Conservation (phyloP, 352 stramenopile species). For the Phytopythium montanum region DNA sequence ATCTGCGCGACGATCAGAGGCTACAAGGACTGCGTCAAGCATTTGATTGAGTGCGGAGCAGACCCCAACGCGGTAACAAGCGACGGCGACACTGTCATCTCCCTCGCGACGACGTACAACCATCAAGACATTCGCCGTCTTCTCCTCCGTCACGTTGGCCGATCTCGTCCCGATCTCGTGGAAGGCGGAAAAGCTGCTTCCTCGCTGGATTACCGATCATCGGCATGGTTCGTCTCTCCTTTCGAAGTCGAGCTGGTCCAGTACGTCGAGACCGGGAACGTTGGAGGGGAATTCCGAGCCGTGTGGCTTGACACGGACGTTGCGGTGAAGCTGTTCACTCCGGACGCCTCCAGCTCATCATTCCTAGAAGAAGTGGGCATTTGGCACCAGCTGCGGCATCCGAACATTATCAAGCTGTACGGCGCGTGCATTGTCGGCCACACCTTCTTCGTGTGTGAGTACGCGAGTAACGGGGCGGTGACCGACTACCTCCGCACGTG, state of each 20-base stretch:
- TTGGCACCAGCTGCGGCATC: constrained; percentile 7
- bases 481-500: not conserved
- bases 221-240: not conserved
- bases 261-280: not conserved
- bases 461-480: not conserved
- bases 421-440: not conserved
- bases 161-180: not conserved
- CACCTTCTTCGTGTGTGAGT: constrained; percentile 9
- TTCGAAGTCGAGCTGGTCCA: not conserved
- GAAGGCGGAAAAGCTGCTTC: not conserved
- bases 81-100: not conserved
- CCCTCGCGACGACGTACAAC: not conserved
- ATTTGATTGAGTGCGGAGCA: not conserved
- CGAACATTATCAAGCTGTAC: constrained; percentile 8
- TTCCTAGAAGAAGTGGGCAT: not conserved
- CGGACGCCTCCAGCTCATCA: not conserved
- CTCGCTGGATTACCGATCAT: not conserved
- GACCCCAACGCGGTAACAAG: not conserved
- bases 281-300: not conserved
- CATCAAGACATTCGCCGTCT: not conserved
- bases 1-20: not conserved
- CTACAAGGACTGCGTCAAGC: not conserved
- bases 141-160: not conserved
- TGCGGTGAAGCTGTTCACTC: not conserved
- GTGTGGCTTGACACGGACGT: not conserved